These are phyloP conservation scores for Polygonum maritimum DNA, from an alignment of 148 eudicot genomes.

Conservation along the genomic window DNA sequence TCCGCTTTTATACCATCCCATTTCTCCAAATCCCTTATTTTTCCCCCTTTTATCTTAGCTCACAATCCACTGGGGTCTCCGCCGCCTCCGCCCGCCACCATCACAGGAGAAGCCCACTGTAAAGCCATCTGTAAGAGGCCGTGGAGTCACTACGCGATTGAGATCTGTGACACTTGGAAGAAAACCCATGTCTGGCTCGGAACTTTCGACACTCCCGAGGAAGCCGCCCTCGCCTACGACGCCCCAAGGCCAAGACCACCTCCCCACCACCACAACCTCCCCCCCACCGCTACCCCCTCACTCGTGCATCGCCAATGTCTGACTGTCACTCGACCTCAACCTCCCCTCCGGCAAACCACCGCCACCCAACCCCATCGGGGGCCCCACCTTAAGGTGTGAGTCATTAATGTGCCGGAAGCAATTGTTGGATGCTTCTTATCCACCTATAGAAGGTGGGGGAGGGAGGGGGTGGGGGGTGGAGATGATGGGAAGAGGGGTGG, in stretches of 20 bases:
- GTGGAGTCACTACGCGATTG: constrained; percentile 37
- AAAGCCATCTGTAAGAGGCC: constrained; percentile 30
- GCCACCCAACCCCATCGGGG: neutral
- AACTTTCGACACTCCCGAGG: constrained; percentile 38
- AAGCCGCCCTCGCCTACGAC: constrained; percentile 38
- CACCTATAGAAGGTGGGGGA: too few species aligned
- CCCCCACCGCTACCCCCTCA: neutral
- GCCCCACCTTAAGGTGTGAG: neutral
- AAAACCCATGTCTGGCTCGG: constrained; percentile 39
- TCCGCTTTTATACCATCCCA: neutral
- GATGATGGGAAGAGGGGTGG: too few species aligned
- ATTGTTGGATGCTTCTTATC: too few species aligned
- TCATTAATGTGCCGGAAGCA: too few species aligned
- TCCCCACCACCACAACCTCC: constrained; percentile 19
- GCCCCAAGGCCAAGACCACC: constrained; percentile 36
- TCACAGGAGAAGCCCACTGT: constrained; percentile 27
- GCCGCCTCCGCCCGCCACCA: constrained; percentile 12
- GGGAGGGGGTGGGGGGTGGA: too few species aligned
- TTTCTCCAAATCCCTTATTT: neutral
- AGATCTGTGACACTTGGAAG: constrained; percentile 36
- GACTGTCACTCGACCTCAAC: constrained; percentile 20
- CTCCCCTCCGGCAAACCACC: neutral
- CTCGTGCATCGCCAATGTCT: neutral
- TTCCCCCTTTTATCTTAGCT: neutral
- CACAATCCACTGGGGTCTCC: neutral